Percentiles rank a stretch among this genome's conserved stretches.
Evolutionary conservation across 768 basidiomycete species (phyloP).

Genomic region (Leccinum ochraceum): DNA sequence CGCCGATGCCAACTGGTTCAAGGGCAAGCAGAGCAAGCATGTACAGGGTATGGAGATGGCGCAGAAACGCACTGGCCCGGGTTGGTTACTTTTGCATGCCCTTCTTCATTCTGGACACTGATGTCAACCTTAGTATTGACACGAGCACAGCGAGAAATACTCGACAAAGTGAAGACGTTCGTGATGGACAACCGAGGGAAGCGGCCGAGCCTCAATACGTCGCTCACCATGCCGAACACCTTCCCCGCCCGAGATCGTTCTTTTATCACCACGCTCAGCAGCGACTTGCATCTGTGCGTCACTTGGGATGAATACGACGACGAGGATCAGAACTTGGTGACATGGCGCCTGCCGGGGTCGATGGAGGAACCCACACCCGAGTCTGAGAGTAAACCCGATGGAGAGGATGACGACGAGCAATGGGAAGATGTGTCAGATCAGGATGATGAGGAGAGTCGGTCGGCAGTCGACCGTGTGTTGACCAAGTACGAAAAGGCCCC

Average conservation of each 20-base stretch:
- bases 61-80: conserved; percentile 58
- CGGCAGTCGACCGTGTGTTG: conserved; percentile 80
- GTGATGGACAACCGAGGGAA: conserved; percentile 49
- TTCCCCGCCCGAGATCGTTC: conserved; percentile 79
- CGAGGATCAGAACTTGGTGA: conserved; percentile 74
- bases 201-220: conserved; percentile 33
- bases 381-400: conserved; percentile 37
- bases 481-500: conserved; percentile 87
- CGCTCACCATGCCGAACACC: conserved; percentile 71
- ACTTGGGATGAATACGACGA: conserved; percentile 96
- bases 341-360: conserved; percentile 58
- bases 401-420: conserved; percentile 52
- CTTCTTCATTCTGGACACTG: background rate
- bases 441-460: conserved; percentile 69
- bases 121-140: conserved; percentile 56
- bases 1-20: conserved; percentile 89
- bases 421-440: conserved; percentile 48
- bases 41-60: conserved; percentile 64
- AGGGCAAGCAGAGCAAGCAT: conserved; percentile 86
- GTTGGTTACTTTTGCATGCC: conserved; percentile 42
- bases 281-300: conserved; percentile 73
- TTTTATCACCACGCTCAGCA: conserved; percentile 76
- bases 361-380: conserved; percentile 36
- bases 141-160: conserved; percentile 70
- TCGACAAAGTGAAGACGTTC: conserved; percentile 77